Percentiles rank a stretch among this genome's conserved stretches.
phyloP scores from a whole-genome alignment of 345 rosid genomes.

The Pugionium cornutum region DNA sequence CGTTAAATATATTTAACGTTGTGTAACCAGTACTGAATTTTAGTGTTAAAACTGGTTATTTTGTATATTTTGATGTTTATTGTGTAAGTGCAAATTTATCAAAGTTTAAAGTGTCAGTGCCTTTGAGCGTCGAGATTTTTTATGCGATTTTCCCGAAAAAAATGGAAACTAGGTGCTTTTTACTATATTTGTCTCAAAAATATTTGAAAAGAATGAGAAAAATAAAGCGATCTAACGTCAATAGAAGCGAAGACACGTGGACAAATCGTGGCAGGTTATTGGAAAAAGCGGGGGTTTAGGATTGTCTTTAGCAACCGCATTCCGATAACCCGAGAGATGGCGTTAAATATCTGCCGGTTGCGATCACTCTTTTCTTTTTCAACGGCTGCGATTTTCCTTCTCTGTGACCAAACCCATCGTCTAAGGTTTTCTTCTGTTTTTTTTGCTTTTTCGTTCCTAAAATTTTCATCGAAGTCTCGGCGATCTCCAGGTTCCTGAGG shows the following conservation, averaged over 20 bases:
- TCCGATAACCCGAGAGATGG: conserved; percentile 34
- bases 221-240: background rate
- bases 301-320: conserved; percentile 17
- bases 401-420: conserved; percentile 37
- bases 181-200: background rate
- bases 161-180: background rate
- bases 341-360: conserved; percentile 35
- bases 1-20: too few species aligned
- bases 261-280: conserved; percentile 13
- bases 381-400: conserved; percentile 34
- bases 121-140: too few species aligned
- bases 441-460: conserved; percentile 4
- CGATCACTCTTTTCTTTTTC: conserved; percentile 7
- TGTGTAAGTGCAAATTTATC: too few species aligned
- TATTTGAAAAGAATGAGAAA: background rate
- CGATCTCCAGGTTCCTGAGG: conserved; percentile 20
- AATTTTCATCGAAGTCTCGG: background rate
- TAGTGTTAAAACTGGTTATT: too few species aligned
- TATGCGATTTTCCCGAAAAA: too few species aligned
- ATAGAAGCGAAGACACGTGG: conserved; percentile 25
- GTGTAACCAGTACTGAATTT: too few species aligned
- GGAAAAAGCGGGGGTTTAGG: conserved; percentile 32
- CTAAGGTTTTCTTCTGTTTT: conserved; percentile 12
- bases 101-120: too few species aligned
- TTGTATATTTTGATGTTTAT: too few species aligned